Conservation (phyloP, 805 yeast genomes). For the Candida saitoana region DNA sequence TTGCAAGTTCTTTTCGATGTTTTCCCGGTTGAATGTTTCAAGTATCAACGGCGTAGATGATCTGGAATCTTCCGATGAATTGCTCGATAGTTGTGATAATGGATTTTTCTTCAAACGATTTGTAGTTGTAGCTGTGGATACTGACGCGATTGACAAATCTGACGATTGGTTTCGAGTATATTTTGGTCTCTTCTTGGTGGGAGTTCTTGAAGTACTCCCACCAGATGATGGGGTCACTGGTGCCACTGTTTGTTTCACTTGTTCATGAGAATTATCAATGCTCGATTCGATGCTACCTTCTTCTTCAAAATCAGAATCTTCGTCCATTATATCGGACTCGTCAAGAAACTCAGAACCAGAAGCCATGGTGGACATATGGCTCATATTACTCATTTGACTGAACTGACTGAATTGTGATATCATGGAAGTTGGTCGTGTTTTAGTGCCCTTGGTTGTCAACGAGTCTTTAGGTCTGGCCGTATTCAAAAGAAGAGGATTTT, state of each 20-base stretch:
- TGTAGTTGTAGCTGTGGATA: conserved; percentile 21
- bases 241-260: conserved; percentile 10
- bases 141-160: conserved; percentile 33
- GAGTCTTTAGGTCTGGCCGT: background rate
- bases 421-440: conserved; percentile 38
- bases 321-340: conserved; percentile 37
- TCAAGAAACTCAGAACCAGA: conserved; percentile 40
- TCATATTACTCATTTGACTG: conserved; percentile 25
- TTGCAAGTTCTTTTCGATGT: background rate
- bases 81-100: conserved; percentile 32
- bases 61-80: conserved; percentile 35
- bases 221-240: conserved; percentile 13
- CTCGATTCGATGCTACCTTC: conserved; percentile 29
- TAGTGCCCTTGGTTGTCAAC: conserved; percentile 1
- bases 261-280: conserved; percentile 31
- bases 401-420: conserved; percentile 37
- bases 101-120: conserved; percentile 23
- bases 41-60: conserved; percentile 3
- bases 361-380: conserved; percentile 40
- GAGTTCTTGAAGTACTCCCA: background rate
- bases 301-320: conserved; percentile 34
- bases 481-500: background rate
- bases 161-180: conserved; percentile 31
- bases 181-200: conserved; percentile 23
- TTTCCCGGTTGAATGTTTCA: background rate